Evolutionary conservation across 2,329 filamentous ascomycete species (phyloP).

Genomic region (Paecilomyces niveus): DNA sequence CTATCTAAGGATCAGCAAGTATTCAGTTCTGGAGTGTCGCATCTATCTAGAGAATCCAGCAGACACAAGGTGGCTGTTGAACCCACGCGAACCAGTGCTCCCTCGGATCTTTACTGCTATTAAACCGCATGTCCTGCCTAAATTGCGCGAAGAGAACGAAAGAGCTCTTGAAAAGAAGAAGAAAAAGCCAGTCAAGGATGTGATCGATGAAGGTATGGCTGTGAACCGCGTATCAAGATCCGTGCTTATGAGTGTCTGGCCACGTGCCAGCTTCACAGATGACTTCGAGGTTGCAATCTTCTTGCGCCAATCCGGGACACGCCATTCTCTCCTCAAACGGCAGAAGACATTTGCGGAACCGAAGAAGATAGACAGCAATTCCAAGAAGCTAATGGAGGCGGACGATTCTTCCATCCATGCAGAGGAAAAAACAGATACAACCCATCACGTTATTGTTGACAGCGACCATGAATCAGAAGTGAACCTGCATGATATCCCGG

Average conservation of each 20-base stretch:
- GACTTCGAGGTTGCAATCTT: constrained; percentile 96
- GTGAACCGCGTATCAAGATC: neutral
- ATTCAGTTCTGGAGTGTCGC: constrained; percentile 91
- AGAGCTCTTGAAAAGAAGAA: constrained; percentile 58
- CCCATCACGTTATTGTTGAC: constrained; percentile 48
- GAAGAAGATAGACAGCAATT: constrained; percentile 54
- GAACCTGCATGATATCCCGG: constrained; percentile 52
- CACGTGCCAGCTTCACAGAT: constrained; percentile 47
- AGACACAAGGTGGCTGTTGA: constrained; percentile 74
- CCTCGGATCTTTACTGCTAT: constrained; percentile 78
- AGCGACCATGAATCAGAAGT: constrained; percentile 50
- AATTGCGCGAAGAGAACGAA: constrained; percentile 77
- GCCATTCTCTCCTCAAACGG: constrained; percentile 80
- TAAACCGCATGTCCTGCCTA: constrained; percentile 78
- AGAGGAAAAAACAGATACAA: constrained; percentile 30
- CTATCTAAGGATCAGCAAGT: constrained; percentile 85
- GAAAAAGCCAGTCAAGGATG: constrained; percentile 79
- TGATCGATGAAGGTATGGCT: constrained; percentile 66
- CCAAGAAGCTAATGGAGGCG: constrained; percentile 53
- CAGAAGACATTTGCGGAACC: constrained; percentile 66
- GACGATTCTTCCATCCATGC: constrained; percentile 50
- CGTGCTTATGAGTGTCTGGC: neutral
- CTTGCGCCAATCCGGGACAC: constrained; percentile 74
- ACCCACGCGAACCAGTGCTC: constrained; percentile 68
- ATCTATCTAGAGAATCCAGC: constrained; percentile 92